A percentile compares a stretch with the other conserved stretches of the same genome.
Evolutionary conservation across 768 basidiomycete genomes (phyloP).

Genomic region (Filobasidium wieringae): DNA sequence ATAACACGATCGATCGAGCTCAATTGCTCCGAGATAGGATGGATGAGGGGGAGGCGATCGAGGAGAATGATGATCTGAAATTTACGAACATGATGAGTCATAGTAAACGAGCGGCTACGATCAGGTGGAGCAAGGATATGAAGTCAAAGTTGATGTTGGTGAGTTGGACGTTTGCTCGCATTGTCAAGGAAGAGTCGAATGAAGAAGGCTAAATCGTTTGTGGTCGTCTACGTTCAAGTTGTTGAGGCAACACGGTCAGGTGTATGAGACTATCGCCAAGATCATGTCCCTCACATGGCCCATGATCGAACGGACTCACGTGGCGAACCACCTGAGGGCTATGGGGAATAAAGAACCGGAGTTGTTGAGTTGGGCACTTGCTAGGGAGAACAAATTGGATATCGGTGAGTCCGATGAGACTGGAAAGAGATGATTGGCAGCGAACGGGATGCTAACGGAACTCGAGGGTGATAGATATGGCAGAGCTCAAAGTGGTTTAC

Average conservation of each 20-base stretch:
- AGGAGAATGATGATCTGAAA: not conserved
- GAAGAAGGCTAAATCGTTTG: not conserved
- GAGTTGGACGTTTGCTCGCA: too few relatives aligned
- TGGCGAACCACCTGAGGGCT: not conserved
- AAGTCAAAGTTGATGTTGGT: not conserved
- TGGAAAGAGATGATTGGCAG: not conserved
- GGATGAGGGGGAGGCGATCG: not conserved
- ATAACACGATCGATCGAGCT: not conserved
- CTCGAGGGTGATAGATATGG: not conserved
- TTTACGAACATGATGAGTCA: not conserved
- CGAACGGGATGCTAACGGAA: not conserved
- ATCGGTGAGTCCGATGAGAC: not conserved
- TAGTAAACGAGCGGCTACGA: not conserved
- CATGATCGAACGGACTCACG: not conserved
- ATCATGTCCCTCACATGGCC: not conserved
- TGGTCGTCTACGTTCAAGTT: not conserved
- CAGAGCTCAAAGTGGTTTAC: not conserved
- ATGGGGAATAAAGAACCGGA: not conserved
- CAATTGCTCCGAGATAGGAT: not conserved
- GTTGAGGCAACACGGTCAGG: not conserved
- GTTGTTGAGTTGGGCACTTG: not conserved
- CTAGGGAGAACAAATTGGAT: not conserved
- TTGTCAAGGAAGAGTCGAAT: not conserved
- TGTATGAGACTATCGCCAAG: not conserved
- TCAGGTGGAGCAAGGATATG: not conserved